A percentile compares a stretch with the other conserved stretches of the same genome.
phyloP scores from a whole-genome alignment of 2,329 filamentous ascomycete species.

The Phyllosticta citribraziliensis region DNA sequence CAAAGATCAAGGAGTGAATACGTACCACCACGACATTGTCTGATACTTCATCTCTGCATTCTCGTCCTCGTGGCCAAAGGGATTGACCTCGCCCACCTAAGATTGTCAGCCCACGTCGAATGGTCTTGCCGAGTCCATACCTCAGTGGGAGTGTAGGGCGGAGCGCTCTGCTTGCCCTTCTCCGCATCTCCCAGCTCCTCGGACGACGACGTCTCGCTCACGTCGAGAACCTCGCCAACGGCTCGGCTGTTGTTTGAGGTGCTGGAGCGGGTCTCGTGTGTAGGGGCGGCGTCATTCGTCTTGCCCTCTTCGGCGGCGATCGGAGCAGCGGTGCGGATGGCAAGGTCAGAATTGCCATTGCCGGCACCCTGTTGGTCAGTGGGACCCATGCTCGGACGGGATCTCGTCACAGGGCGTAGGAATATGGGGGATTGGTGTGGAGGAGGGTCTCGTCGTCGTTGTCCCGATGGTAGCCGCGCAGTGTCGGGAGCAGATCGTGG shows the following conservation, averaged over 20 bases:
- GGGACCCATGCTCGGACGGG: slow-evolving; percentile 2
- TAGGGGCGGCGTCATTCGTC: neutral
- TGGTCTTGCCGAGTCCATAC: neutral
- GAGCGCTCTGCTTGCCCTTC: neutral
- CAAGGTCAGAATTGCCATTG: neutral
- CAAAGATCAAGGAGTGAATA: slow-evolving; percentile 1
- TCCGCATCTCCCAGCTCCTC: slow-evolving; percentile 4
- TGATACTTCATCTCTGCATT: slow-evolving; percentile 40
- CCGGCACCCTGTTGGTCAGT: neutral
- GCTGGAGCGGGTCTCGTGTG: slow-evolving; percentile 8
- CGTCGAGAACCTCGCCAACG: neutral
- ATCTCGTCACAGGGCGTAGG: neutral
- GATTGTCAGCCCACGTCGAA: neutral
- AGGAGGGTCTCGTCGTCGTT: slow-evolving; percentile 2
- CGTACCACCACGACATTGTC: slow-evolving; percentile 40
- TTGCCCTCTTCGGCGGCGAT: slow-evolving; percentile 3
- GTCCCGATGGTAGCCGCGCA: neutral
- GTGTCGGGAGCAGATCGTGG: neutral
- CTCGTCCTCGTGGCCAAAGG: slow-evolving; percentile 22
- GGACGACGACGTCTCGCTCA: neutral
- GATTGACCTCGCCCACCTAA: slow-evolving; percentile 5
- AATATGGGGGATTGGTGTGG: neutral
- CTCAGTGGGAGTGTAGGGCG: slow-evolving; percentile 1
- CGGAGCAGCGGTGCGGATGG: slow-evolving; percentile 6
- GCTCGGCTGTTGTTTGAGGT: slow-evolving; percentile 3